Base-by-base conservation (phyloP, 345 rosid species). In the Brassica nigra region DNA sequence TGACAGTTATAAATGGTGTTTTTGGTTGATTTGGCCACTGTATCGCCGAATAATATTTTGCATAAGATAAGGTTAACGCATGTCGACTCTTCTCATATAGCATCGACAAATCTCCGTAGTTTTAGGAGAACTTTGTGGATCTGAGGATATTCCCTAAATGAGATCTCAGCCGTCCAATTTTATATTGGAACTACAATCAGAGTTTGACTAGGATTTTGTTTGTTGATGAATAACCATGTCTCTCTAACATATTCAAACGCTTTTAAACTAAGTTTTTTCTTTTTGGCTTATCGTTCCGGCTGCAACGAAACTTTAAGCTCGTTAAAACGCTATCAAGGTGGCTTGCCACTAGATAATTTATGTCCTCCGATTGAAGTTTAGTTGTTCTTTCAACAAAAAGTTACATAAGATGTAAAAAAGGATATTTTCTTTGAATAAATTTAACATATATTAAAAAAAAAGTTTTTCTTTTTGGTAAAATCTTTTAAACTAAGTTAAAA, bases 121-220 rank as follows among this genome's bases (percentile, higher is more conserved):
- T 80, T 27, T 28, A 68, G 83, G 78, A 80, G 83, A 47, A 63
- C 37, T 79, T 79, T 29, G 29, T 70, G 83, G 78, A 80, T 66
- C 82, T 73, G 6, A 5, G 62, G 77, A 78, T 58, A 52, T 67
- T 67, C 31, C n/a, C 18, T 52, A 29, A 2, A 36, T 23, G 30
- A 75, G 34, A 80, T 80, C 62, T 28, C 28, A 29, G 83, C 83
- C 75, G 76, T 75, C 76, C 79, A 75, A 52, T 6, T 52, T 62
- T 29, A 14, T 66, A 66, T 30, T 31, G 73, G 59, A 71, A 58
- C 73, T n/a, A 65, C 78, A 59, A 55, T 73, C 14, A 49, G 61
- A 61, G 47, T 79, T 74, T 79, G 75, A 79, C 78, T 79, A 14
- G 18, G 55, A 15, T 61, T 74, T 12, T 68, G 74, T 68, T 33